Base-by-base conservation (phyloP, 768 basidiomycete genomes). In the Paxillus involutus region DNA sequence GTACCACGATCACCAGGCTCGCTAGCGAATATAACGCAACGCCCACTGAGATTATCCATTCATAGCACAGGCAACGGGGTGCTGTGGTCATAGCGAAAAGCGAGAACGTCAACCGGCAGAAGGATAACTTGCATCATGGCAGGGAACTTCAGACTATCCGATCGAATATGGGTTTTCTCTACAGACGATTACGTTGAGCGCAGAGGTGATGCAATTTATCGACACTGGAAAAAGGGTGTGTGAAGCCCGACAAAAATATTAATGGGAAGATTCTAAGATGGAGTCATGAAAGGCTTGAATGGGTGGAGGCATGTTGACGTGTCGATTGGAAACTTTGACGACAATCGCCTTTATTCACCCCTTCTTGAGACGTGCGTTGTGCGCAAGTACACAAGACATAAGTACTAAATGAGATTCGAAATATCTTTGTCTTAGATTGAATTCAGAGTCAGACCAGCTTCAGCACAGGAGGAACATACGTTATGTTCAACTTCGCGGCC, bases 31-130 rank as follows among this genome's bases (percentile, higher is more conserved):
- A 80, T 64, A 72, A 77, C 36, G 82, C 61, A 14, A 71, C 77
- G 42, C 66, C 82, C 4, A 79, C 78, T 2, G 81, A 83, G 59
- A 73, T 82, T 8, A 64, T 80, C 3, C 73, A 85, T n/a, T 75
- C 80, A 55, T 86, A 84, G 85, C 77, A 73, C 12, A 77, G 81
- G 6, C 75, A 82, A 63, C 72, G 79, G 6, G 79, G 79, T 12
- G 76, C 80, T 10, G 72, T 73, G 11, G 78, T 83, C 17, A 77
- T 86, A 35, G 81, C 83, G n/a, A 85, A 87, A 72, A 76, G 79
- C 51, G 68, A 67, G n/a, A 73, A 81, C 55, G 62, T 63, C 26
- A 72, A 73, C 19, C 69, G 78, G 44, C 81, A 83, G 65, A 75
- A 73, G 59, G 74, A 77, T 51, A 83, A 84, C 58, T 55, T 30